Evolutionary conservation across 2,329 filamentous ascomycete species (phyloP).

Genomic region (Aspergillus pseudoterreus): DNA sequence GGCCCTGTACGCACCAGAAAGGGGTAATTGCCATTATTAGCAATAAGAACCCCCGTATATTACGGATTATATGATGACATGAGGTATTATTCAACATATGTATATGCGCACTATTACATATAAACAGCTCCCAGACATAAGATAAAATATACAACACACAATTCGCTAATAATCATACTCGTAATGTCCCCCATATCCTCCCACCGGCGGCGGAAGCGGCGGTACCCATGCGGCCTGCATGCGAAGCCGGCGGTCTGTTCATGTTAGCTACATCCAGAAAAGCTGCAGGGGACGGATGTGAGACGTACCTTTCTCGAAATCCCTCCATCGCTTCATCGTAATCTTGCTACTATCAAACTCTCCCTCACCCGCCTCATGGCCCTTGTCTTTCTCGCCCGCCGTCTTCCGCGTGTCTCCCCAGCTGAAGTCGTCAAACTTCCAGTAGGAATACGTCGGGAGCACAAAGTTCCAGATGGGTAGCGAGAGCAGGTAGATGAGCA

Average conservation of each 20-base stretch:
- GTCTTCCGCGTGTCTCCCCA: slow-evolving; percentile 99
- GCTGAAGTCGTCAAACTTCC: slow-evolving; percentile 99
- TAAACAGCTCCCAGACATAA: not conserved
- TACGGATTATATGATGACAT: too few relatives aligned
- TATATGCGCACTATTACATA: not conserved
- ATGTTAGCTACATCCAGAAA: not conserved
- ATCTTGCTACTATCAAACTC: slow-evolving; percentile 99
- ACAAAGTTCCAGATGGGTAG: slow-evolving; percentile 98
- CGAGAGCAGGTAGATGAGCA: slow-evolving; percentile 90
- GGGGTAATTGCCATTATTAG: too few relatives aligned
- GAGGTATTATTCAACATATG: too few relatives aligned
- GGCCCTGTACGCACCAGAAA: too few relatives aligned
- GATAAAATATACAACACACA: not conserved
- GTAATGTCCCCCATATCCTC: slow-evolving; percentile 29
- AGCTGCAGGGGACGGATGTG: not conserved
- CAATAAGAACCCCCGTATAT: too few relatives aligned
- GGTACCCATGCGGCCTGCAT: slow-evolving; percentile 24
- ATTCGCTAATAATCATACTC: slow-evolving; percentile 36
- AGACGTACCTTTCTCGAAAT: slow-evolving; percentile 74
- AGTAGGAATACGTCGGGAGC: slow-evolving; percentile 89
- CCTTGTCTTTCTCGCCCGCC: slow-evolving; percentile 84
- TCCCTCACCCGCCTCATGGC: slow-evolving; percentile 76
- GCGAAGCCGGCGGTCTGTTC: slow-evolving; percentile 36
- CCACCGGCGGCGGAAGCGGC: slow-evolving; percentile 16
- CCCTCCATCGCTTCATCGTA: slow-evolving; percentile 97